Conservation (phyloP, 805 yeast species). For the Priceomyces medius region DNA sequence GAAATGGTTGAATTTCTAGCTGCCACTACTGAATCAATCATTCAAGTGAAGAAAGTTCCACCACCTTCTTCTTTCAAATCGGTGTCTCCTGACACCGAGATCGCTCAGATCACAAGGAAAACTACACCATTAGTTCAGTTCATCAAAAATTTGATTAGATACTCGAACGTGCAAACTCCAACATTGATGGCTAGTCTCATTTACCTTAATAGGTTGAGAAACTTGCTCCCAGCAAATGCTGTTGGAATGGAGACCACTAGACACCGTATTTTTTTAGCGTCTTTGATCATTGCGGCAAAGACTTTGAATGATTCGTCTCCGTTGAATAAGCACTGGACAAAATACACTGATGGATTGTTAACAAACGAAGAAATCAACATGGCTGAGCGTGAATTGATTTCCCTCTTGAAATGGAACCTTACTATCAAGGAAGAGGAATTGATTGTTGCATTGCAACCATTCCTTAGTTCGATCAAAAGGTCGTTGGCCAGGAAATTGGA, state of each 20-base stretch:
- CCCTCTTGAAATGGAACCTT: constrained; percentile 82
- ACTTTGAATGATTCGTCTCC: constrained; percentile 92
- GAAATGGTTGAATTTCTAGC: constrained; percentile 61
- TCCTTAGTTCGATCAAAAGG: constrained; percentile 70
- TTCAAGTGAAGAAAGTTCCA: constrained; percentile 39
- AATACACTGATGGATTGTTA: constrained; percentile 84
- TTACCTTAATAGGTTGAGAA: constrained; percentile 73
- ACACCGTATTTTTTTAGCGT: constrained; percentile 88
- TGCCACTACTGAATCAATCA: constrained; percentile 57
- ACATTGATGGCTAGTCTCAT: constrained; percentile 92
- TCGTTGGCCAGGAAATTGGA: constrained; percentile 33
- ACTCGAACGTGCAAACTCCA: constrained; percentile 92
- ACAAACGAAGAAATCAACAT: constrained; percentile 78
- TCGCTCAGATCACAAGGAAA: constrained; percentile 23
- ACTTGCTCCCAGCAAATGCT: constrained; percentile 80
- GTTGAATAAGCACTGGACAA: constrained; percentile 93
- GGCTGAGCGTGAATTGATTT: constrained; percentile 84
- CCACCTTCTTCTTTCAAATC: constrained; percentile 20
- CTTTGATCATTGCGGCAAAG: constrained; percentile 89
- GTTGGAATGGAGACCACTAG: constrained; percentile 90
- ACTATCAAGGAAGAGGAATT: constrained; percentile 70
- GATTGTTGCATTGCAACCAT: constrained; percentile 65
- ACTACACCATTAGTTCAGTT: constrained; percentile 49
- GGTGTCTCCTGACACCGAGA: constrained; percentile 39
- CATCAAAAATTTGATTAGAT: constrained; percentile 67